phyloP scores from a whole-genome alignment of 2,329 filamentous ascomycete species.

The Diplodia scrobiculata region DNA sequence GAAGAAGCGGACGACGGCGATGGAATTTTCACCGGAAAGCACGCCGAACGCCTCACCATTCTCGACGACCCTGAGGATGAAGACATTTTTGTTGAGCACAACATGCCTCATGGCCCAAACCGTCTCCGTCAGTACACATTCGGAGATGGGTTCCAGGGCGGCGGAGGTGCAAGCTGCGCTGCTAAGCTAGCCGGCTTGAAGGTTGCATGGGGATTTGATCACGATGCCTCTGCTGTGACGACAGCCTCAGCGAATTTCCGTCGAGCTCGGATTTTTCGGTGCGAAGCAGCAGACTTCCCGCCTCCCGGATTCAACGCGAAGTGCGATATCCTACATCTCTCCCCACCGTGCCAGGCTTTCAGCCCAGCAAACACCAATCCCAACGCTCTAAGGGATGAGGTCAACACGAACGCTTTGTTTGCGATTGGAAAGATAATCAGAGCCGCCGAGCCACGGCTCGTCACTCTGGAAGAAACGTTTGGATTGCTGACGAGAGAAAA shows the following conservation, averaged over 20 bases:
- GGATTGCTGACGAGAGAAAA: conserved; percentile 57
- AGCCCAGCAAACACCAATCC: conserved; percentile 68
- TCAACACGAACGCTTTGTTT: conserved; percentile 63
- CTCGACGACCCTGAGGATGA: background rate
- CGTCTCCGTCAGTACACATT: conserved; percentile 58
- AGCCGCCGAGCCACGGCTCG: conserved; percentile 64
- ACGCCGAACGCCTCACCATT: background rate
- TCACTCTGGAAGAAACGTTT: conserved; percentile 78
- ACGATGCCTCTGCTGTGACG: conserved; percentile 57
- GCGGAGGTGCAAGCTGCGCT: conserved; percentile 69
- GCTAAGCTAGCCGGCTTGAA: conserved; percentile 61
- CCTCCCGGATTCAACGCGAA: conserved; percentile 40
- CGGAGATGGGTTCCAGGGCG: conserved; percentile 73
- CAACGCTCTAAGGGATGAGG: conserved; percentile 57
- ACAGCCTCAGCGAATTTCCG: conserved; percentile 65
- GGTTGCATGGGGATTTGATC: conserved; percentile 66
- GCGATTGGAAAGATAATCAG: conserved; percentile 57
- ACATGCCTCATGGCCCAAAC: background rate
- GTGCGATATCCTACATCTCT: conserved; percentile 72
- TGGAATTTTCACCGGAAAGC: background rate
- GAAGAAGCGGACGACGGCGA: background rate
- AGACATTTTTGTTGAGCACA: background rate
- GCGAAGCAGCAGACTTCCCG: conserved; percentile 49
- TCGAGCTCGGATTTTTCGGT: conserved; percentile 30
- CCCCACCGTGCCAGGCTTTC: conserved; percentile 76